Evolutionary conservation across 345 rosid genomes (phyloP).

Genomic region (Gossypium turneri): DNA sequence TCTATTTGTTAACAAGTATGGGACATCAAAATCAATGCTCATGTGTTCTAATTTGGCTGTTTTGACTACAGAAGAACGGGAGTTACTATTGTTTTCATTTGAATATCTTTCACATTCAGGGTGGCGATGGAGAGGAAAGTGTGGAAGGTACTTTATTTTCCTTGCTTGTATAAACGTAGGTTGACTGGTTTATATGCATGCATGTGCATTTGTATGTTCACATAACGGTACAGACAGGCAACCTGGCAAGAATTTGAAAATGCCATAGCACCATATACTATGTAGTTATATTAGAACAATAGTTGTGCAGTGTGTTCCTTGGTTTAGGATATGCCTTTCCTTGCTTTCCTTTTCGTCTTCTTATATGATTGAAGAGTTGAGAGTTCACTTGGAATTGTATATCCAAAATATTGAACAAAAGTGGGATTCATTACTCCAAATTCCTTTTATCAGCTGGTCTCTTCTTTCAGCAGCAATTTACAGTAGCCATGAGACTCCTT

Average conservation of each 20-base stretch:
- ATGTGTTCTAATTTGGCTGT: too few relatives aligned
- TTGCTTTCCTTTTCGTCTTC: not conserved
- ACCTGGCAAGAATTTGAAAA: not conserved
- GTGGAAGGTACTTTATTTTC: too few relatives aligned
- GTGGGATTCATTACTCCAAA: not conserved
- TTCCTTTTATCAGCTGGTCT: conserved; percentile 22
- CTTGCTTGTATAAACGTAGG: not conserved
- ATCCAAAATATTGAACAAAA: too few relatives aligned
- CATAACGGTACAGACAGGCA: not conserved
- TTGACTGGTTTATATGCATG: not conserved
- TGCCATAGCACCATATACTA: not conserved
- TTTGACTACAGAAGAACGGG: too few relatives aligned
- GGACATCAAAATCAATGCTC: too few relatives aligned
- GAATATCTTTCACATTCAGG: too few relatives aligned
- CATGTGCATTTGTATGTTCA: not conserved
- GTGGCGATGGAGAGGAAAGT: too few relatives aligned
- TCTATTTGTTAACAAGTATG: too few relatives aligned
- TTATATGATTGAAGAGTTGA: too few relatives aligned
- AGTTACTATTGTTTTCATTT: not conserved
- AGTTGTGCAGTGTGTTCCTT: not conserved
- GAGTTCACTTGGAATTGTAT: too few relatives aligned
- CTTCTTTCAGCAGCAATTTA: conserved; percentile 43
- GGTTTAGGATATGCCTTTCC: not conserved
- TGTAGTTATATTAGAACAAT: not conserved
- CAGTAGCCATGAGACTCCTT: conserved; percentile 66